Evolutionary conservation across 139 green algal genomes (phyloP).

Genomic region (Nannochloris sp.): DNA sequence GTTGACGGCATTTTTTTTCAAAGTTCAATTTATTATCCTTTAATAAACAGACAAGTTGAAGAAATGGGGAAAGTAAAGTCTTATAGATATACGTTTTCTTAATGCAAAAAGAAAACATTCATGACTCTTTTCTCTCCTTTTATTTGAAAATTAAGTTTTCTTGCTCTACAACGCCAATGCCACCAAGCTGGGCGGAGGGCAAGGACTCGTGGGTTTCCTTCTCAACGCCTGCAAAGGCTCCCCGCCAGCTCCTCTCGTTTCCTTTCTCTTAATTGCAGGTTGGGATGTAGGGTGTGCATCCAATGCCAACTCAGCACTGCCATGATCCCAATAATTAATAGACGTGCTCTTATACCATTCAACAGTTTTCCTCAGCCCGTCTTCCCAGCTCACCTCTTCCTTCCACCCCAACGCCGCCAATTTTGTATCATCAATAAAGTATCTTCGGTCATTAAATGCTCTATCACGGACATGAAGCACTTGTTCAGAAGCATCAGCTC

Average conservation of each 20-base stretch:
- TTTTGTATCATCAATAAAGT: constrained; percentile 91
- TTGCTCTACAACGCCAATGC: no score
- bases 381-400: constrained; percentile 80
- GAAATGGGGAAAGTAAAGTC: no score
- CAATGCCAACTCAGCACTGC: constrained; percentile 69
- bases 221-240: not conserved
- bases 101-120: no score
- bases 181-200: no score
- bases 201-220: no score
- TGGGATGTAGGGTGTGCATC: constrained; percentile 47
- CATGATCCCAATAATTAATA: constrained; percentile 64
- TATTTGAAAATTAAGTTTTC: no score
- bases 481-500: constrained; percentile 38
- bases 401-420: constrained; percentile 83
- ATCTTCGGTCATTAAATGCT: constrained; percentile 76
- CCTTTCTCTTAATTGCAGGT: not conserved
- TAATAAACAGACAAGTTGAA: no score
- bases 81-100: no score
- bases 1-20: no score
- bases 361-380: constrained; percentile 86
- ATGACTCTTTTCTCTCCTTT: no score
- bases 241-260: not conserved
- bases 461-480: constrained; percentile 59
- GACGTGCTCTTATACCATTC: constrained; percentile 70
- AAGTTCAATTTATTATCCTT: no score